These are phyloP conservation scores for Nannochloropsis salina DNA, from an alignment of 108 stramenopile species.

Conservation along the genomic window DNA sequence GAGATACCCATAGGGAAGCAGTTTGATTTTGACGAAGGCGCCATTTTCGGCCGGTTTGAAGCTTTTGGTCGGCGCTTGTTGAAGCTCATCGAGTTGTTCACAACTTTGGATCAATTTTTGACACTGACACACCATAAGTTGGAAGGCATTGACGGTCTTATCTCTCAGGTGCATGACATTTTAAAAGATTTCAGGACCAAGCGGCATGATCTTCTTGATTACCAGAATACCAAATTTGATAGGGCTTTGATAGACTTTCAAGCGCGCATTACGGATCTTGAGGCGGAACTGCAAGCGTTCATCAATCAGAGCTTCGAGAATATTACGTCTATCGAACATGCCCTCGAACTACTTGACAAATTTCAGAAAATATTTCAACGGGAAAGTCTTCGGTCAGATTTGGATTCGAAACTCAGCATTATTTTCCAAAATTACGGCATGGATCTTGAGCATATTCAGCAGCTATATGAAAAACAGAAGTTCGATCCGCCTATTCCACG, in stretches of 20 bases:
- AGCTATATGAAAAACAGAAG: conserved; percentile 81
- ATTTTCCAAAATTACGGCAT: conserved; percentile 83
- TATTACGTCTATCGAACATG: conserved; percentile 73
- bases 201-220: conserved; percentile 75
- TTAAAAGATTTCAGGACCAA: conserved; percentile 67
- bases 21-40: conserved; percentile 75
- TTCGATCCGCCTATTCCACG: conserved; percentile 77
- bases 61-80: conserved; percentile 76
- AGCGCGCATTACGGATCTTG: conserved; percentile 66
- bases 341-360: conserved; percentile 68
- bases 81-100: conserved; percentile 83
- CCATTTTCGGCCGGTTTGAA: conserved; percentile 80
- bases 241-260: conserved; percentile 86
- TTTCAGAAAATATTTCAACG: conserved; percentile 77
- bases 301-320: conserved; percentile 80
- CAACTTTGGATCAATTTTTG: conserved; percentile 75
- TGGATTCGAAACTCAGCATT: conserved; percentile 76
- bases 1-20: conserved; percentile 69
- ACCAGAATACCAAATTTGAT: conserved; percentile 68
- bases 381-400: conserved; percentile 70
- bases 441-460: conserved; percentile 81
- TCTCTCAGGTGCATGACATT: conserved; percentile 66
- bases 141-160: conserved; percentile 78
- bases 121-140: conserved; percentile 68
- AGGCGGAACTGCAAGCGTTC: conserved; percentile 69